Evolutionary conservation across 106 monocot species (phyloP).

Genomic region (Acanthochlamys bracteata): DNA sequence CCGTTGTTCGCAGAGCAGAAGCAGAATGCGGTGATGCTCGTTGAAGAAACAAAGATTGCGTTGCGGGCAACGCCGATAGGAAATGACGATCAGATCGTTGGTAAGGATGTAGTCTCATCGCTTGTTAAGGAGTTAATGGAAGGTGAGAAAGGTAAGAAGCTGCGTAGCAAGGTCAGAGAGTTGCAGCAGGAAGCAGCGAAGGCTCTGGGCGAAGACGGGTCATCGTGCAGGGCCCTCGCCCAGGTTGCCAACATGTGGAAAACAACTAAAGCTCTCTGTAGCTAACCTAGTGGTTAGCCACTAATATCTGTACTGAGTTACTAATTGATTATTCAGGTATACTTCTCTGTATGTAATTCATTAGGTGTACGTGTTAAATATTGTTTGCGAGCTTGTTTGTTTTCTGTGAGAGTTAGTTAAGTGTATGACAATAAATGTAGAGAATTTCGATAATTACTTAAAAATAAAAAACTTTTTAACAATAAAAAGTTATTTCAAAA

Average conservation of each 20-base stretch:
- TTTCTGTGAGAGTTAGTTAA: no score
- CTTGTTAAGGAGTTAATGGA: constrained; percentile 30
- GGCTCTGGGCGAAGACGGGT: constrained; percentile 17
- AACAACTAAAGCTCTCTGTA: no score
- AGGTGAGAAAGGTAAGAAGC: constrained; percentile 23
- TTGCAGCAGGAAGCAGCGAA: constrained; percentile 10
- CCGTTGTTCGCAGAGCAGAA: constrained; percentile 44
- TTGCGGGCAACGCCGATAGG: constrained; percentile 8
- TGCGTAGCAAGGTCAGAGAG: constrained; percentile 12
- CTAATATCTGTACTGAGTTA: no score
- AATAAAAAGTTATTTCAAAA: no score
- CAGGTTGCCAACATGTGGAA: constrained; percentile 14
- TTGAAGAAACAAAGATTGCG: constrained; percentile 15
- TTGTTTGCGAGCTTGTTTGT: no score
- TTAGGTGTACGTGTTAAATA: no score
- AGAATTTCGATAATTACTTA: no score
- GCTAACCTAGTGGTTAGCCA: no score
- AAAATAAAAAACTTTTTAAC: no score
- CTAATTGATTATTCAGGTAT: no score
- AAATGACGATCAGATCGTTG: constrained; percentile 12
- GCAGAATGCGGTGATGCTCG: constrained; percentile 34
- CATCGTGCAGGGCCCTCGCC: constrained; percentile 7
- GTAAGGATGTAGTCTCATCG: constrained; percentile 17
- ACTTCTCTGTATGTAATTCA: no score
- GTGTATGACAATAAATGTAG: no score